These are phyloP conservation scores for Eruca vesicaria DNA, from an alignment of 441 rosid species.

Conservation along the genomic window DNA sequence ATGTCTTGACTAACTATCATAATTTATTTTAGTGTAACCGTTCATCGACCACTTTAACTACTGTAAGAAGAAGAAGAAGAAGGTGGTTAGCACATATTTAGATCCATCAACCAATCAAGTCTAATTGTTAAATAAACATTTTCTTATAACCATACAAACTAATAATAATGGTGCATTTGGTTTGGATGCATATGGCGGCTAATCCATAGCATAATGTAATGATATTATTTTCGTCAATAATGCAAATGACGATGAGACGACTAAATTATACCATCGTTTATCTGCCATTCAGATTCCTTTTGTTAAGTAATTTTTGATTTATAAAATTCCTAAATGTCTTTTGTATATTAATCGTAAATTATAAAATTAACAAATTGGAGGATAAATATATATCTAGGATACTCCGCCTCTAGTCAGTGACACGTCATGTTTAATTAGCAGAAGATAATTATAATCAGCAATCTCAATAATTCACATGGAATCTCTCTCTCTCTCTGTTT, in stretches of 20 bases:
- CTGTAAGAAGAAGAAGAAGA: not conserved
- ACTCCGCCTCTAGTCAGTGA: not conserved
- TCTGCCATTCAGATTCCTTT: not conserved
- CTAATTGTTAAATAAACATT: not conserved
- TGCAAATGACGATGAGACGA: not conserved
- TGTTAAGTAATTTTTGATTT: too few species aligned
- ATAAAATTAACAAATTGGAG: not conserved
- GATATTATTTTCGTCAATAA: not conserved
- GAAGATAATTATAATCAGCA: not conserved
- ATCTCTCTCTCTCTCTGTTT: too few species aligned
- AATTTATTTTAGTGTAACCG: not conserved
- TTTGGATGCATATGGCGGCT: not conserved
- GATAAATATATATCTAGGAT: not conserved
- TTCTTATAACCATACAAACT: not conserved
- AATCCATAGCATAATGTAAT: not conserved
- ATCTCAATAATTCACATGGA: too few species aligned
- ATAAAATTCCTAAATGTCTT: not conserved
- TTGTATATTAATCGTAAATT: not conserved
- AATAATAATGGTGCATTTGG: not conserved
- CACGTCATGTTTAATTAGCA: not conserved
- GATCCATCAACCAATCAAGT: not conserved
- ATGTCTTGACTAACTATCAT: not conserved
- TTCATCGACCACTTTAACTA: not conserved
- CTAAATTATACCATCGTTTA: not conserved
- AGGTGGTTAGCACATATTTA: not conserved